Evolutionary conservation across 2,329 filamentous ascomycete genomes (phyloP), one percentile per base, ranked within the genome.

Genomic region (Exophiala phaeomuriformis): DNA sequence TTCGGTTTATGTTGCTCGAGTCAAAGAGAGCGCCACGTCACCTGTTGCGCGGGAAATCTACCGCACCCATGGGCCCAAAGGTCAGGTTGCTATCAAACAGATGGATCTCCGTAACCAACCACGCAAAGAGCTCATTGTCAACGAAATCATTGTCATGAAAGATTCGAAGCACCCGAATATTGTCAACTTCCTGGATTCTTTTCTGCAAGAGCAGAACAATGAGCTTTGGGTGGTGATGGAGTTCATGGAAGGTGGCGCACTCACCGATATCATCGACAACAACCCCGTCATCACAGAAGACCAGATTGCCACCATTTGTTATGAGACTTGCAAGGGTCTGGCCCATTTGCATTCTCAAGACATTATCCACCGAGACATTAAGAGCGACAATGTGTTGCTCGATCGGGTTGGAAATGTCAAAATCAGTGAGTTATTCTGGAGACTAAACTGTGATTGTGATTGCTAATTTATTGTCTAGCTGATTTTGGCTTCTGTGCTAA

Each of bases 181-280:
- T 75, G 93, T 98, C 72, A 98, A 98, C 73, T 98, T 95, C 74
- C 76, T 98, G 33, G 93, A 98, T 64, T 90, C 91, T 2, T 98
- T 97, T 77, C 75, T 98, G 67, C 88, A 93, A 66, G 95, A 96
- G 70, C 91, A 93, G 70, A 90, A 88, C 65, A 82, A 87, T 51
- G 93, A 98, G 70, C 80, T 98, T n/a, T 98, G 93, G 93, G 90
- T 98, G 7, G 91, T 98, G 49, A 95, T 98, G 93, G 93, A 98
- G 74, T 98, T 90, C 66, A 98, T 98, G 93, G 93, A 98, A 73
- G 93, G 93, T 64, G 93, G 93, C 73, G 88, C 93, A 58, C 75
- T 98, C 69, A 98, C 93, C 1, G 93, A 98, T 76, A 90, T 98
- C 56, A 98, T 98, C 72, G 93, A 98, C 72, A 96, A 97, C 74